Evolutionary conservation across 2,329 filamentous ascomycete genomes (phyloP).

Genomic region (Botrytis squamosa): DNA sequence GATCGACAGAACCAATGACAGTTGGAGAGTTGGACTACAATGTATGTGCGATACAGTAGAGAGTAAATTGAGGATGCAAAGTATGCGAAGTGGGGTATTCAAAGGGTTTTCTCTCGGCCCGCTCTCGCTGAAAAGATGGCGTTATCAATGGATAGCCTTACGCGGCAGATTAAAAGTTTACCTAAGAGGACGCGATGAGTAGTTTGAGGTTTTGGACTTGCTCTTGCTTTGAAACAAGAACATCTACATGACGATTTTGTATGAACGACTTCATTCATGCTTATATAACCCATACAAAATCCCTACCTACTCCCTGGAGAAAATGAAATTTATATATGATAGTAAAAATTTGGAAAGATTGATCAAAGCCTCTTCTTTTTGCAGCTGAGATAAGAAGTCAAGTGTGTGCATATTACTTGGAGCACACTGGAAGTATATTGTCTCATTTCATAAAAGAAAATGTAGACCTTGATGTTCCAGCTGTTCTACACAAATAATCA

Average conservation of each 20-base stretch:
- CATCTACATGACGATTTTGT: not conserved
- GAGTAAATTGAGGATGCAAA: not conserved
- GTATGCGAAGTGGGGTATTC: constrained; percentile 7
- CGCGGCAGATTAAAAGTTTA: not conserved
- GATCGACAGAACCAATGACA: not conserved
- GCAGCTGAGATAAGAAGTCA: not conserved
- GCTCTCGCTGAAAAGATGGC: constrained; percentile 10
- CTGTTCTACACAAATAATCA: not conserved
- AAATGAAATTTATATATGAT: not conserved
- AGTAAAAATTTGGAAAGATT: not conserved
- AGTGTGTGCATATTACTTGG: not conserved
- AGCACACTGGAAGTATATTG: not conserved
- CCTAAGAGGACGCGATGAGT: not conserved
- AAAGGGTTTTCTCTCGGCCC: constrained; percentile 10
- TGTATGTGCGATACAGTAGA: not conserved
- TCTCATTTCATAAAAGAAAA: not conserved
- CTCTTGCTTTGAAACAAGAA: not conserved
- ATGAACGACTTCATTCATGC: not conserved
- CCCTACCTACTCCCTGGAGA: not conserved
- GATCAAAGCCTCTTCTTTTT: not conserved
- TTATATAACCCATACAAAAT: too few species aligned
- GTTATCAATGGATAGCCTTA: not conserved
- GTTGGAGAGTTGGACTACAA: not conserved
- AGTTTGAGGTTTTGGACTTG: not conserved
- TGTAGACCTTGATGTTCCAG: not conserved